Conservation (phyloP, 1,284 basidiomycete genomes). For the Hypsizygus ulmarius region DNA sequence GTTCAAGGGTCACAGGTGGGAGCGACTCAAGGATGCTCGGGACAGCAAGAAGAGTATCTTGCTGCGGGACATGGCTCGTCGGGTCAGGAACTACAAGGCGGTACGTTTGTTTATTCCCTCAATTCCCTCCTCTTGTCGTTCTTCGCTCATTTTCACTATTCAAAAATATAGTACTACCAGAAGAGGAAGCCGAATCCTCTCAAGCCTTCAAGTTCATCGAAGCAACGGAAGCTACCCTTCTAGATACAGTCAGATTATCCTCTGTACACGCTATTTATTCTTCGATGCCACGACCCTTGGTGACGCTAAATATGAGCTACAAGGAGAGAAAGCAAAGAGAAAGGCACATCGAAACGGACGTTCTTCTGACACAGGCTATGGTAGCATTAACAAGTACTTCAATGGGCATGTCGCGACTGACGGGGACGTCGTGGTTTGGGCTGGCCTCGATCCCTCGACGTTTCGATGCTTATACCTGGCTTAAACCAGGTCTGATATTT, state of each 20-base stretch:
- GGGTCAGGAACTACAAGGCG: conserved; percentile 61
- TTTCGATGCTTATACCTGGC: no score
- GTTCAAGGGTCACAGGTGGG: conserved; percentile 87
- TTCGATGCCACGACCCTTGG: no score
- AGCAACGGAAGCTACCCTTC: conserved; percentile 50
- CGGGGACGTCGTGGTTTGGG: no score
- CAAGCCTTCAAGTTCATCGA: conserved; percentile 43
- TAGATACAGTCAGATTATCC: no score
- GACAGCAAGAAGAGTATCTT: conserved; percentile 48
- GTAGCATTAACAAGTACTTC: no score
- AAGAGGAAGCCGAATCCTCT: conserved; percentile 53
- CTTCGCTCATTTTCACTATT: neutral
- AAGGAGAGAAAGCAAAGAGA: no score
- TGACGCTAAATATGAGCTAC: no score
- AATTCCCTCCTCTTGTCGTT: neutral
- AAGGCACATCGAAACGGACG: no score
- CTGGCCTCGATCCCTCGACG: no score
- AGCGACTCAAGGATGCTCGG: conserved; percentile 50
- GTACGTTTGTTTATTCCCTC: conserved; percentile 46
- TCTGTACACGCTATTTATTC: no score
- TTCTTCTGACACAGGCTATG: no score
- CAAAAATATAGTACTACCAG: conserved; percentile 44
- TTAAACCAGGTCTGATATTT: neutral
- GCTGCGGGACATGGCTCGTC: conserved; percentile 64
- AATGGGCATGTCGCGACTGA: no score